Evolutionary conservation across 768 basidiomycete genomes (phyloP).

Genomic region (Pulveroboletus sp.): DNA sequence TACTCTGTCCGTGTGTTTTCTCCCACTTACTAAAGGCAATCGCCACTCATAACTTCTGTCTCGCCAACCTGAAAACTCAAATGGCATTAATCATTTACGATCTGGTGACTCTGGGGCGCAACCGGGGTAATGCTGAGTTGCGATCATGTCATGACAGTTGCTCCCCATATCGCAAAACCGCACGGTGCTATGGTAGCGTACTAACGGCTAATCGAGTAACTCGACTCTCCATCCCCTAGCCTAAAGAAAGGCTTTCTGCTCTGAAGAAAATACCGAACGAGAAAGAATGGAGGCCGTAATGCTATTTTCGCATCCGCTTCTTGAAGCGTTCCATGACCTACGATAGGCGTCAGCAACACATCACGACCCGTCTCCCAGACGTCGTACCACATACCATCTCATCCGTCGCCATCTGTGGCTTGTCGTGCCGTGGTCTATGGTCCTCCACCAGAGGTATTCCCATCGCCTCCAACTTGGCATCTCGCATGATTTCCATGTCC

Average conservation of each 20-base stretch:
- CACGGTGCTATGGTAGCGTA: too few species aligned
- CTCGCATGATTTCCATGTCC: slow-evolving; percentile 81
- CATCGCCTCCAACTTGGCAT: slow-evolving; percentile 85
- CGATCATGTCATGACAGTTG: too few species aligned
- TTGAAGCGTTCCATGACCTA: slow-evolving; percentile 97
- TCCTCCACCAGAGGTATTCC: slow-evolving; percentile 53
- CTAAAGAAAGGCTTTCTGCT: not conserved
- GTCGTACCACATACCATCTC: slow-evolving; percentile 57
- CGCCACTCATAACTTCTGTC: too few species aligned
- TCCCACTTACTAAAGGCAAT: too few species aligned
- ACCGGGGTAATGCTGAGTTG: too few species aligned
- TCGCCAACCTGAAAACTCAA: too few species aligned
- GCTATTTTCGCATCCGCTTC: slow-evolving; percentile 84
- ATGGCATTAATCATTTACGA: too few species aligned
- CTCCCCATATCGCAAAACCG: too few species aligned
- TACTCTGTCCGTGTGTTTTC: too few species aligned
- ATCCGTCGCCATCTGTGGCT: slow-evolving; percentile 84
- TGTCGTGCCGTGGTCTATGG: slow-evolving; percentile 41
- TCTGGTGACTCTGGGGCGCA: too few species aligned
- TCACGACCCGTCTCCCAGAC: not conserved
- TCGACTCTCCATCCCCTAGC: not conserved
- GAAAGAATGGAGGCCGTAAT: not conserved
- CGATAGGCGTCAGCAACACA: not conserved
- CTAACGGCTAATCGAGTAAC: not conserved
- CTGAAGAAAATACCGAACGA: slow-evolving; percentile 18